Conservation (phyloP, 768 basidiomycete genomes). For the Leccinum obscurum region DNA sequence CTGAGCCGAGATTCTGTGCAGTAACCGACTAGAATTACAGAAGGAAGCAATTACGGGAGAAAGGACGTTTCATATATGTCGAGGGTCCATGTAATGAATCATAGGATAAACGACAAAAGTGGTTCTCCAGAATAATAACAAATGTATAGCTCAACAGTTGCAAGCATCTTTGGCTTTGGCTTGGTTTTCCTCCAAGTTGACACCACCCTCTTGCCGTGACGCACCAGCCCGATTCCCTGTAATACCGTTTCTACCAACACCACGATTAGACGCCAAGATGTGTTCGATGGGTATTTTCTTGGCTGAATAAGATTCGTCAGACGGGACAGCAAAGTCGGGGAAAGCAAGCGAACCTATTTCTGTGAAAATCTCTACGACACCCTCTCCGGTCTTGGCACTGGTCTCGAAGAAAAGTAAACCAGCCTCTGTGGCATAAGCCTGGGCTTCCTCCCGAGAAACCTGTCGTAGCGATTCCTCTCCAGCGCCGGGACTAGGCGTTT, state of each 20-base stretch:
- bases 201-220: constrained; percentile 51
- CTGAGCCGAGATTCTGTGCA: constrained; percentile 3
- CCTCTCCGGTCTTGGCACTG: constrained; percentile 95
- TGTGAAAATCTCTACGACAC: constrained; percentile 94
- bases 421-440: constrained; percentile 95
- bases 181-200: constrained; percentile 70
- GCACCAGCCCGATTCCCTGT: constrained; percentile 52
- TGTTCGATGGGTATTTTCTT: constrained; percentile 93
- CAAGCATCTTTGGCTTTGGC: constrained; percentile 73
- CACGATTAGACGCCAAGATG: constrained; percentile 82
- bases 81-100: constrained; percentile 21
- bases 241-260: constrained; percentile 60
- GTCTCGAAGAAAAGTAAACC: constrained; percentile 96
- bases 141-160: constrained; percentile 59
- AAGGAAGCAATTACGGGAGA: constrained; percentile 30
- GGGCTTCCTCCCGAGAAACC: constrained; percentile 92
- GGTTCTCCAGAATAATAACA: constrained; percentile 17
- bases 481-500: constrained; percentile 48
- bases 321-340: neutral
- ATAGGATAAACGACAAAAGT: constrained; percentile 21
- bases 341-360: constrained; percentile 76
- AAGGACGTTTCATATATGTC: constrained; percentile 27
- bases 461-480: constrained; percentile 79
- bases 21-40: constrained; percentile 24
- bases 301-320: constrained; percentile 42